These are phyloP conservation scores for Ophiostoma triangulosporum DNA, from an alignment of 2,329 filamentous ascomycete genomes.

Conservation along the genomic window DNA sequence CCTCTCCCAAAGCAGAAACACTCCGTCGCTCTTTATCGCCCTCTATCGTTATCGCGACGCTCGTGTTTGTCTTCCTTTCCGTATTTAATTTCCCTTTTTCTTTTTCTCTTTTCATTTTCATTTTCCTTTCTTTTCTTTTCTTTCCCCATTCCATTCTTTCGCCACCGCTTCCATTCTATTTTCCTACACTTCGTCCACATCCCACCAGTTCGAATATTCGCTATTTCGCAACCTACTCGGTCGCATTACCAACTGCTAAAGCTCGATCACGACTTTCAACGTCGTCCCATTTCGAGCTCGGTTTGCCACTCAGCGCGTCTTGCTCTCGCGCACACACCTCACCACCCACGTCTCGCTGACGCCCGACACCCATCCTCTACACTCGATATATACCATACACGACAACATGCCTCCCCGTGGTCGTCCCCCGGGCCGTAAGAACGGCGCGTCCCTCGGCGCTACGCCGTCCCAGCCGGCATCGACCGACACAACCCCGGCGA, in stretches of 20 bases:
- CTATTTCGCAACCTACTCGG: neutral
- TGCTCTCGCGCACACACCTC: neutral
- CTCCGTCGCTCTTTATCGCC: neutral
- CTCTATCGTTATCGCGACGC: neutral
- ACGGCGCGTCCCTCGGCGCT: slow-evolving; percentile 2
- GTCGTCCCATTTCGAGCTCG: neutral
- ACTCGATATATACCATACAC: neutral
- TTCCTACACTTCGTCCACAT: neutral
- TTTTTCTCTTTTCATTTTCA: neutral
- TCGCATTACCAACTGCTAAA: neutral
- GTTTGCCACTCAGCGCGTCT: neutral
- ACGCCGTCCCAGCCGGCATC: neutral
- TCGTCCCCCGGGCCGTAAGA: slow-evolving; percentile 12
- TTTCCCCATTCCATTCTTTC: neutral
- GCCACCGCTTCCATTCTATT: neutral
- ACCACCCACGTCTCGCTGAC: neutral
- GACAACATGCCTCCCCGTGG: slow-evolving; percentile 11
- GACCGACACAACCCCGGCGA: neutral
- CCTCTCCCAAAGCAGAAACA: neutral
- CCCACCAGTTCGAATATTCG: neutral
- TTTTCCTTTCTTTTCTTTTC: neutral
- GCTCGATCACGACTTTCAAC: neutral
- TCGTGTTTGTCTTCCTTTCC: neutral
- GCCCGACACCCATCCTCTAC: neutral
- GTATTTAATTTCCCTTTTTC: neutral